Evolutionary conservation across 1,284 basidiomycete genomes (phyloP), one percentile per base, ranked within the genome.

Genomic region (Tausonia pullulans): DNA sequence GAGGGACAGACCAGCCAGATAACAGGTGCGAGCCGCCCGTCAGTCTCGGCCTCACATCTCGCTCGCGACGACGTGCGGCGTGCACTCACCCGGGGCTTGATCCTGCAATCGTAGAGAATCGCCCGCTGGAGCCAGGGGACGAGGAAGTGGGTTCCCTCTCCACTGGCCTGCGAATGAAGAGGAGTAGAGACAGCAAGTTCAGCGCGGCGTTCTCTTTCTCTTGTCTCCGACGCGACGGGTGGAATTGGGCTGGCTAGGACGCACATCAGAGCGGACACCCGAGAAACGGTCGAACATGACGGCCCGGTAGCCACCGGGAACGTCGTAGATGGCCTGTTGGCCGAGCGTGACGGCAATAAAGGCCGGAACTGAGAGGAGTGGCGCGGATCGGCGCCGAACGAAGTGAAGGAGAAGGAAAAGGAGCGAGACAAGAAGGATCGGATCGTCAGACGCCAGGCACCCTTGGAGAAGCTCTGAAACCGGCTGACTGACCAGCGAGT

Each of bases 221-320:
- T 27, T 51, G 40, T 0, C 27, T 39, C 44, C 43, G 27, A 60
- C 27, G 27, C 27, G 27, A 27, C 27, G 27, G 27, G 27, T 27
- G 27, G 27, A 27, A 27, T 27, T 27, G 39, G 49, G 46, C 6
- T 27, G 50, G 16, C 39, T 51, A 5, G 39, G 3, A 71, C 79
- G 69, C 69, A 87, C 90, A 78, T 82, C 78, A 70, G 86, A 81
- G 77, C 86, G 86, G 58, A 98, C 94, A 77, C 96, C 96, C 64
- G 87, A 83, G 78, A 98, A 98, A 72, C 95, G 83, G 78, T 98
- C 95, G 78, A 98, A 98, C 86, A 98, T 93, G 71, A 98, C 95
- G 43, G 96, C 95, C 64, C 90, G 83, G 78, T 87, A 93, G 57
- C 94, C 93, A 72, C 91, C 91, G 14, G 77, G 72, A 68, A 95